Percentiles rank a stretch among this genome's conserved stretches.
phyloP scores from a whole-genome alignment of 1,284 basidiomycete genomes.

The Afroboletus lepidellus region DNA sequence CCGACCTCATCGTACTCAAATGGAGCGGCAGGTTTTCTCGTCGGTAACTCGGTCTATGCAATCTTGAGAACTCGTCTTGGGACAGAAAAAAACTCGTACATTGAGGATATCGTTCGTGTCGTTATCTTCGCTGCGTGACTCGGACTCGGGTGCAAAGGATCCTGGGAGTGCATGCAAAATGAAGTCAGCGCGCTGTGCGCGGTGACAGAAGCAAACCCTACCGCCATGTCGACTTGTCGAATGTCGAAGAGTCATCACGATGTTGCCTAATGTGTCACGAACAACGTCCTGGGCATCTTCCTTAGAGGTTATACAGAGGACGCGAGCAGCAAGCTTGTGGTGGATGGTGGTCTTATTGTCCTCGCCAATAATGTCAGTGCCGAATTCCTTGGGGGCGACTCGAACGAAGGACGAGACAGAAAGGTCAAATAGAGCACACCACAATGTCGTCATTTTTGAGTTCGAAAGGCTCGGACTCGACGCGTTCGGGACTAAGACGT shows the following conservation, averaged over 20 bases:
- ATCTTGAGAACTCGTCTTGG: too few species aligned
- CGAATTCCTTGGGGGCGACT: constrained; percentile 76
- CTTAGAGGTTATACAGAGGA: constrained; percentile 83
- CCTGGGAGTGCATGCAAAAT: too few species aligned
- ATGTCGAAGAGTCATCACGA: constrained; percentile 52
- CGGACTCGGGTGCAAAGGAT: too few species aligned
- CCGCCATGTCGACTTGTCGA: background rate
- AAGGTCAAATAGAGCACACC: constrained; percentile 41
- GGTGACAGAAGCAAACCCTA: too few species aligned
- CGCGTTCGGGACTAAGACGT: constrained; percentile 84
- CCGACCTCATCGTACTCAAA: too few species aligned
- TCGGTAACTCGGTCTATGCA: too few species aligned
- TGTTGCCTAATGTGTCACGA: constrained; percentile 87
- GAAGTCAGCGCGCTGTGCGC: too few species aligned
- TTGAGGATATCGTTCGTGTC: too few species aligned
- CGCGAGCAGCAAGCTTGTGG: constrained; percentile 96
- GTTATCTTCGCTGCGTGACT: too few species aligned
- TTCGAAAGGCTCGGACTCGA: constrained; percentile 92
- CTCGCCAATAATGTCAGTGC: constrained; percentile 98
- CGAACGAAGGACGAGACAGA: background rate
- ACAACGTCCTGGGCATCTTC: constrained; percentile 81
- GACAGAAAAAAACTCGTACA: too few species aligned
- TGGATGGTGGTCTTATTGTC: constrained; percentile 98
- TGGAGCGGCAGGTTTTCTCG: too few species aligned
- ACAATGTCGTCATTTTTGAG: constrained; percentile 94